A percentile compares a stretch with the other conserved stretches of the same genome.
Evolutionary conservation across 2,329 filamentous ascomycete species (phyloP).

Genomic region (Aureobasidium vineae): DNA sequence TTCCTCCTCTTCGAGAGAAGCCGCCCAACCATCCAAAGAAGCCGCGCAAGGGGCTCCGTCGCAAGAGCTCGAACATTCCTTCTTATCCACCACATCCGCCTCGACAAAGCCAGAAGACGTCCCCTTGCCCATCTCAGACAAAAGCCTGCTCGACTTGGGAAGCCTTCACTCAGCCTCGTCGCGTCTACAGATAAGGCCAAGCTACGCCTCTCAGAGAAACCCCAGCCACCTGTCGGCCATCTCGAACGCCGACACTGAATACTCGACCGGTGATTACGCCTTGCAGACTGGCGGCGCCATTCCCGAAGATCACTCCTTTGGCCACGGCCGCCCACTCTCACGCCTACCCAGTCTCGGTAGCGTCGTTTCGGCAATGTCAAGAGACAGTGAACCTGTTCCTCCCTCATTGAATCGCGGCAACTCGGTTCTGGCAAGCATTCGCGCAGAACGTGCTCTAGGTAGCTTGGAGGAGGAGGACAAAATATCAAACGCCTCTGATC

Average conservation of each 20-base stretch:
- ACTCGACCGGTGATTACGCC: slow-evolving; percentile 62
- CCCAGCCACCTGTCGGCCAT: slow-evolving; percentile 56
- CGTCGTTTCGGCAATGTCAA: slow-evolving; percentile 72
- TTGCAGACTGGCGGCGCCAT: slow-evolving; percentile 77
- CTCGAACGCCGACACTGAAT: slow-evolving; percentile 65
- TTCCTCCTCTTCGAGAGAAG: not conserved
- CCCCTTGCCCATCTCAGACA: slow-evolving; percentile 17
- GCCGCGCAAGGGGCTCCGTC: not conserved
- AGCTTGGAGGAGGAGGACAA: slow-evolving; percentile 58
- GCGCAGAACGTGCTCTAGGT: slow-evolving; percentile 43
- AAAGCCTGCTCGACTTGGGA: slow-evolving; percentile 25
- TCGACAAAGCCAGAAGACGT: slow-evolving; percentile 23
- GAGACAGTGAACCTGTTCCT: slow-evolving; percentile 47
- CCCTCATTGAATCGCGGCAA: slow-evolving; percentile 34
- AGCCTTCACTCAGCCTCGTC: slow-evolving; percentile 30
- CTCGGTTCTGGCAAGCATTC: slow-evolving; percentile 33
- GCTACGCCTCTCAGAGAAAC: slow-evolving; percentile 55
- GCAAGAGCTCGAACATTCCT: slow-evolving; percentile 1
- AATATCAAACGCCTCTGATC: slow-evolving; percentile 48
- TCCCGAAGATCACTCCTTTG: slow-evolving; percentile 45
- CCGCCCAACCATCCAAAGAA: not conserved
- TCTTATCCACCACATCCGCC: slow-evolving; percentile 1
- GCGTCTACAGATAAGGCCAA: slow-evolving; percentile 49
- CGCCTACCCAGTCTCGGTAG: slow-evolving; percentile 85
- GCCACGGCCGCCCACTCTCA: slow-evolving; percentile 52